A percentile compares a stretch with the other conserved stretches of the same genome.
Conservation (phyloP, 257 asterid species). For the Hygrophila difformis region DNA sequence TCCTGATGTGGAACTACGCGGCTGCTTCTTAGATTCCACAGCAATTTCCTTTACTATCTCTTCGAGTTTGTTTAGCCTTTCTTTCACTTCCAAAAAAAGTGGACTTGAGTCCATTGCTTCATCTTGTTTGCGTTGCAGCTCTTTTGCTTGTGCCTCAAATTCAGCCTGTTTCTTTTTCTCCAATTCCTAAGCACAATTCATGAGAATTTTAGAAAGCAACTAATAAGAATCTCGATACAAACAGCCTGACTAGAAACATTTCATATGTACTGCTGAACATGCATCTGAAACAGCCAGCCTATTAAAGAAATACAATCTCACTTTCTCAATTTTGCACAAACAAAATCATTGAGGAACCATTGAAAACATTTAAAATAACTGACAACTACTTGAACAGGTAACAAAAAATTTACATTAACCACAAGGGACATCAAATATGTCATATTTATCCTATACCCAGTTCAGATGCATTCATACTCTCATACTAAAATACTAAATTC, state of each 20-base stretch:
- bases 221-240: not conserved
- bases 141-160: slow-evolving; percentile 78
- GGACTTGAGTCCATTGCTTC: slow-evolving; percentile 51
- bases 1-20: slow-evolving; percentile 16
- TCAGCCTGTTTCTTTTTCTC: slow-evolving; percentile 79
- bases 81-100: slow-evolving; percentile 59
- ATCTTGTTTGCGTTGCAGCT: slow-evolving; percentile 59
- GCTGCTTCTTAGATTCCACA: slow-evolving; percentile 35
- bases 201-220: slow-evolving; percentile 10
- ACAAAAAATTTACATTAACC: not conserved
- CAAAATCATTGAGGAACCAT: not conserved
- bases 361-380: not conserved
- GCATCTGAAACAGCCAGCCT: not conserved
- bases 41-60: slow-evolving; percentile 51
- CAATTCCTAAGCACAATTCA: slow-evolving; percentile 36
- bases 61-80: slow-evolving; percentile 70
- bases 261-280: slow-evolving; percentile 5
- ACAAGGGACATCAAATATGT: not conserved
- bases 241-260: slow-evolving; percentile 10
- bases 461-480: no score
- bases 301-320: not conserved
- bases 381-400: not conserved
- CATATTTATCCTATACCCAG: not conserved
- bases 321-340: not conserved
- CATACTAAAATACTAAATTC: no score